Evolutionary conservation across 352 stramenopile species (phyloP), one percentile per base, ranked within the genome.

Genomic region (Thraustotheca clavata): DNA sequence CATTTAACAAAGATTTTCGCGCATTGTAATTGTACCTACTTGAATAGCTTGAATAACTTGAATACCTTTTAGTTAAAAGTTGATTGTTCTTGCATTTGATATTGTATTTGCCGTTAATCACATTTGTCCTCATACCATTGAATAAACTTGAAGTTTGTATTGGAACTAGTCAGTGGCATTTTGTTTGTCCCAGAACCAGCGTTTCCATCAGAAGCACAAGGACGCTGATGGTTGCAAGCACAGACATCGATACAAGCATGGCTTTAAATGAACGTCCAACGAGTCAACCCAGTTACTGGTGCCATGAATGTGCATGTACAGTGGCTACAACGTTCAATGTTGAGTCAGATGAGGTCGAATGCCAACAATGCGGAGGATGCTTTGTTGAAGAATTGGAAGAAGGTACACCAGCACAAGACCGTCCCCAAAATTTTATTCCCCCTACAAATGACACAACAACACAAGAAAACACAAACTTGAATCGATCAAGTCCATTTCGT

Each of bases 301-400:
- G 85, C 73, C 85, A 94, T 74, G 76, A 88, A 73, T 94, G 85
- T 69, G 55, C 69, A 24, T 60, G 36, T 18, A 69, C 71, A 65
- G 81, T 94, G 26, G 54, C 60, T 14, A 91, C 83, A 52, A 65
- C 65, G 36, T 69, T 89, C 22, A 81, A 92, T 59, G 75, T 69
- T 9, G 70, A 71, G 57, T 79, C 69, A 18, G 73, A 80, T 31
- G 85, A 94, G 52, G 71, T 94, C 12, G 88, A 77, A 65, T 94
- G 85, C 59, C 70, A 74, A 22, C 54, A 62, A 54, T 94, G 85
- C 71, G 73, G 73, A 33, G 74, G 85, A 35, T 89, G 89, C 72
- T 94, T 94, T 69, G 85, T 94, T 41, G 85, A 94, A 66, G 80
- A 92, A 68, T 74, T 94, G 52, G 83, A 94, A 62, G 72, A 76